Percentiles rank a stretch among this genome's conserved stretches.
Evolutionary conservation across 2,329 filamentous ascomycete species (phyloP).

Genomic region (Ceratocystis huliohia): DNA sequence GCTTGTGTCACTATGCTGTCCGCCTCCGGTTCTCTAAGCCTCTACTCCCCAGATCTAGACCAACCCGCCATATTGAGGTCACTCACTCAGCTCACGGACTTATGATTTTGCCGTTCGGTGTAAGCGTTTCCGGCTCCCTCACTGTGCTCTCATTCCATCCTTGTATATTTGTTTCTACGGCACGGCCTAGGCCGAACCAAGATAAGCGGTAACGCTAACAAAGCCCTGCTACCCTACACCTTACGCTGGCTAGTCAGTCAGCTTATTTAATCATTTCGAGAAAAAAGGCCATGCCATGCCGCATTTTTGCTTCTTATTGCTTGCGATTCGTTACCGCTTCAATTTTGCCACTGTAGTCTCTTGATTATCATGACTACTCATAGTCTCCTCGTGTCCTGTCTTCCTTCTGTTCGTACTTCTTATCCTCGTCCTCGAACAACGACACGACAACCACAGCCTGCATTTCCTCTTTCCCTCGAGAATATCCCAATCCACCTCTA

Average conservation of each 20-base stretch:
- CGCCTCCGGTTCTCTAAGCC: neutral
- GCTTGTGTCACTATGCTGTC: neutral
- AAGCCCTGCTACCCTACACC: neutral
- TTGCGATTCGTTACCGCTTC: neutral
- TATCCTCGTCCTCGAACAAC: neutral
- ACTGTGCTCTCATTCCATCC: neutral
- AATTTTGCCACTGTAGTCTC: conserved; percentile 1
- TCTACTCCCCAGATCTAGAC: neutral
- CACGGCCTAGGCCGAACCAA: neutral
- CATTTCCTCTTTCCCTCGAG: neutral
- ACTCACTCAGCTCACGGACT: neutral
- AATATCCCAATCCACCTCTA: neutral
- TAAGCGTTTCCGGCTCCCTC: conserved; percentile 6
- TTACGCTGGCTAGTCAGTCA: too few relatives aligned
- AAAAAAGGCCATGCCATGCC: neutral
- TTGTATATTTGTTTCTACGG: neutral
- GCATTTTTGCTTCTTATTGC: neutral
- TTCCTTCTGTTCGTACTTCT: neutral
- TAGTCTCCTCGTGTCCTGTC: neutral
- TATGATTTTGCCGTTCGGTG: neutral
- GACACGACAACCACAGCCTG: too few relatives aligned
- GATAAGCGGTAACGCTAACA: neutral
- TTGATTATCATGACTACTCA: neutral
- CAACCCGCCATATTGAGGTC: neutral
- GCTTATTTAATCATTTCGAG: neutral